Base-by-base conservation (phyloP, 2,329 filamentous ascomycete species). In the Bisporella sp. region DNA sequence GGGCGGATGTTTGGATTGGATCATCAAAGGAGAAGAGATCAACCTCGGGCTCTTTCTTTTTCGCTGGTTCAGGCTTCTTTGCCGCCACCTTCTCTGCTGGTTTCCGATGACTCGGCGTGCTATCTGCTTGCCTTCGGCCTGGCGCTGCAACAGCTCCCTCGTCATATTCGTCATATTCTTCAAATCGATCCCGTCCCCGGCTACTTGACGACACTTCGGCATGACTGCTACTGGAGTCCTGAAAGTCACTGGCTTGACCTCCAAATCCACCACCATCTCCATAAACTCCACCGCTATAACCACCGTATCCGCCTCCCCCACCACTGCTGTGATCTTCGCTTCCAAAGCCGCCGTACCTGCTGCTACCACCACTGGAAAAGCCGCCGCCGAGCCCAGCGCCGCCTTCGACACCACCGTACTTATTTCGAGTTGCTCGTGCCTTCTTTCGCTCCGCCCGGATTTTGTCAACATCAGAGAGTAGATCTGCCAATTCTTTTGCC, bases 101-200 rank as follows among this genome's bases (percentile, higher is more conserved):
- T 61, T 77, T 76, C 53, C 70, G 60, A 45, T 61, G 53, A 42
- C 49, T 54, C 11, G 54, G 46, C 30, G 62, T 51, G 28, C 55
- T 41, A 49, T 64, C 59, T 7, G 57, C 53, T 44, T 61, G 60
- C 53, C 58, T 61, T 50, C 61, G 52, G 69, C 67, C 57, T 74
- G 71, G 64, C 75, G 80, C 61, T 47, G 75, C 67, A 46, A 70
- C 71, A 45, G 77, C 75, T 40, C 78, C 89, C 62, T 96, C 93
- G 50, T 97, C 92, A 62, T 85, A 92, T 69, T 99, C 93, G 65
- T 99, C 91, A 63, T 99, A 99, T 69, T 96, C 93, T 60, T 97
- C 92, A 60, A 96, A 99, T 57, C 85, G 81, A 57, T 95, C 90
- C 49, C 77, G 74, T 51, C 84, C 73, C 29, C 53, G 52, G 31